These are phyloP conservation scores for Neospora caninum DNA, from an alignment of 169 alveolate species.

Conservation along the genomic window DNA sequence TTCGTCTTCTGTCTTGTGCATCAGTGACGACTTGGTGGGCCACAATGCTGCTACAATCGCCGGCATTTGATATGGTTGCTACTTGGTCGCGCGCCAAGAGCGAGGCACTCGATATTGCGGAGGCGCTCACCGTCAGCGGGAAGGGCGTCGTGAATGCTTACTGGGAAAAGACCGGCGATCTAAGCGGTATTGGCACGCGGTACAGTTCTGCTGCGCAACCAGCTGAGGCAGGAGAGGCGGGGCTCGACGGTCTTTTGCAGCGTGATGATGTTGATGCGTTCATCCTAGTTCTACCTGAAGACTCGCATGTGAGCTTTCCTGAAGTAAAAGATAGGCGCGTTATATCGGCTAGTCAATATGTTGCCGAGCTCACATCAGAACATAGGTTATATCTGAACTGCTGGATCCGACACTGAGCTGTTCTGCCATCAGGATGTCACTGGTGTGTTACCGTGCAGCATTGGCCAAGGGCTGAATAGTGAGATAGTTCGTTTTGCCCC, in stretches of 20 bases:
- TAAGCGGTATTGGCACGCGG: neutral
- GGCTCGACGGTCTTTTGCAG: conserved; percentile 11
- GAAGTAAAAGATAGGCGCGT: neutral
- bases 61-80: conserved; percentile 39
- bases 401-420: too few species aligned
- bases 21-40: conserved; percentile 25
- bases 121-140: neutral
- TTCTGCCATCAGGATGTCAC: too few species aligned
- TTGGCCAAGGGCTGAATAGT: too few species aligned
- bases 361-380: too few species aligned
- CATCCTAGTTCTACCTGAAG: conserved; percentile 7
- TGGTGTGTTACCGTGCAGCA: too few species aligned
- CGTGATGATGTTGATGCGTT: conserved; percentile 20
- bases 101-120: neutral
- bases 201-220: neutral
- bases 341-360: too few species aligned
- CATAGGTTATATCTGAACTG: too few species aligned
- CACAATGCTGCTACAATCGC: conserved; percentile 29
- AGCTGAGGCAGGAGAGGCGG: neutral
- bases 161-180: conserved; percentile 33
- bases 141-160: neutral
- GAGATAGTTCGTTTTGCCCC: too few species aligned
- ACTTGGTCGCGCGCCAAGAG: conserved; percentile 21
- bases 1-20: neutral
- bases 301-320: conserved; percentile 21